Percentiles rank a stretch among this genome's conserved stretches.
These are phyloP conservation scores for Mycosarcoma mackinlayi DNA, from an alignment of 1,284 basidiomycete species.

Conservation along the genomic window DNA sequence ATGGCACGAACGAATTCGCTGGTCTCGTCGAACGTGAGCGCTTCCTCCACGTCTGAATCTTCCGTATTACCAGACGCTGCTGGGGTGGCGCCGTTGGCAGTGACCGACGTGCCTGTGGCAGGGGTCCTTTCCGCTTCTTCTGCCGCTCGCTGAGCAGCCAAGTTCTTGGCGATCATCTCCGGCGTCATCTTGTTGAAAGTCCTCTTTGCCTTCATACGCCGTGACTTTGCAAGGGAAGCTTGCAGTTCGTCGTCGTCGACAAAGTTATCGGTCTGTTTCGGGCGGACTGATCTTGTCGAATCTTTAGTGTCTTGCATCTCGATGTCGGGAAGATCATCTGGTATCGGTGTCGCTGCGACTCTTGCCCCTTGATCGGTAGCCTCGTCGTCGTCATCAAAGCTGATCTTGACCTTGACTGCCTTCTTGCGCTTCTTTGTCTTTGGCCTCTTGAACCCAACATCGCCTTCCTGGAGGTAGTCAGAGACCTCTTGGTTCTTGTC, in stretches of 20 bases:
- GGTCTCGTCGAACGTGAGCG: constrained; percentile 91
- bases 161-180: constrained; percentile 83
- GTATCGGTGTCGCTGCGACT: constrained; percentile 31
- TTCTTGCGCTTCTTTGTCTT: constrained; percentile 85
- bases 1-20: constrained; percentile 96
- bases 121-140: constrained; percentile 72
- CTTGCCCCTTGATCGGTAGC: constrained; percentile 7
- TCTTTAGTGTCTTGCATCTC: constrained; percentile 74
- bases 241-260: constrained; percentile 99
- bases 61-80: not conserved
- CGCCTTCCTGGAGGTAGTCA: constrained; percentile 91
- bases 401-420: constrained; percentile 80
- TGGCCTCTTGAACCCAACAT: constrained; percentile 90
- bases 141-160: constrained; percentile 75
- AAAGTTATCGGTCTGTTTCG: constrained; percentile 73
- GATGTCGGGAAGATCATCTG: constrained; percentile 66
- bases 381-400: constrained; percentile 75
- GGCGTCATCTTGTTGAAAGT: constrained; percentile 79
- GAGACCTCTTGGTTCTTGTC: constrained; percentile 80
- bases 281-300: constrained; percentile 2
- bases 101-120: constrained; percentile 5
- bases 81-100: constrained; percentile 1
- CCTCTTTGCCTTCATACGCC: constrained; percentile 83
- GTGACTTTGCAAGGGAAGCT: constrained; percentile 85
- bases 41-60: too few relatives aligned